A percentile compares a stretch with the other conserved stretches of the same genome.
phyloP scores from a whole-genome alignment of 2,329 filamentous ascomycete genomes.

The Stachybotrys echinatus region DNA sequence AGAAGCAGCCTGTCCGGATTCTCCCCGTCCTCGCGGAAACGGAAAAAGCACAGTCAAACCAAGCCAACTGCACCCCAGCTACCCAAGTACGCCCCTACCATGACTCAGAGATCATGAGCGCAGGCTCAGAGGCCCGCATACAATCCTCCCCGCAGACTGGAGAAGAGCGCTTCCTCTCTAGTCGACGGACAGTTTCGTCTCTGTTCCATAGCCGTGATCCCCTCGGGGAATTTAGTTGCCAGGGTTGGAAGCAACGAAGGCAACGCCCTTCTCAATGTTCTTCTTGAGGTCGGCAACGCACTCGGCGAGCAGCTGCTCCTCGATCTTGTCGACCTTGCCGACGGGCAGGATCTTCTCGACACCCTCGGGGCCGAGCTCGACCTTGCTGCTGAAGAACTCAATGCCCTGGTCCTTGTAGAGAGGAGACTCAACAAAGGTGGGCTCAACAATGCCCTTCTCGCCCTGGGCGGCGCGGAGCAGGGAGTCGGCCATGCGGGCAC shows the following conservation, averaged over 20 bases:
- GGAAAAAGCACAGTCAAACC: neutral
- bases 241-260: constrained; percentile 55
- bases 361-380: constrained; percentile 94
- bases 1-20: neutral
- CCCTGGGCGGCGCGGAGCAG: constrained; percentile 89
- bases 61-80: neutral
- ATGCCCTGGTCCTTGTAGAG: constrained; percentile 98
- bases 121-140: neutral
- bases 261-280: constrained; percentile 90
- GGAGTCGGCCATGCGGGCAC: constrained; percentile 78
- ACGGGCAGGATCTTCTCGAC: constrained; percentile 89
- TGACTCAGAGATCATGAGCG: neutral
- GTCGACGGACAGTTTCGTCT: constrained; percentile 1
- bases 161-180: constrained; percentile 3
- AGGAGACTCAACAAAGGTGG: constrained; percentile 93
- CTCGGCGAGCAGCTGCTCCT: constrained; percentile 86
- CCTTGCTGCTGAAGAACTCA: constrained; percentile 92
- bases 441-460: constrained; percentile 92
- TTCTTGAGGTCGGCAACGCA: constrained; percentile 80
- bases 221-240: constrained; percentile 41
- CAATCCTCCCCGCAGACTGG: neutral
- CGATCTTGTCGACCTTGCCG: constrained; percentile 76
- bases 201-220: constrained; percentile 1
- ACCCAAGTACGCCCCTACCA: neutral
- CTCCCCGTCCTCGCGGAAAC: neutral